Evolutionary conservation across 352 stramenopile genomes (phyloP).

Genomic region (Phytophthora crassamura): DNA sequence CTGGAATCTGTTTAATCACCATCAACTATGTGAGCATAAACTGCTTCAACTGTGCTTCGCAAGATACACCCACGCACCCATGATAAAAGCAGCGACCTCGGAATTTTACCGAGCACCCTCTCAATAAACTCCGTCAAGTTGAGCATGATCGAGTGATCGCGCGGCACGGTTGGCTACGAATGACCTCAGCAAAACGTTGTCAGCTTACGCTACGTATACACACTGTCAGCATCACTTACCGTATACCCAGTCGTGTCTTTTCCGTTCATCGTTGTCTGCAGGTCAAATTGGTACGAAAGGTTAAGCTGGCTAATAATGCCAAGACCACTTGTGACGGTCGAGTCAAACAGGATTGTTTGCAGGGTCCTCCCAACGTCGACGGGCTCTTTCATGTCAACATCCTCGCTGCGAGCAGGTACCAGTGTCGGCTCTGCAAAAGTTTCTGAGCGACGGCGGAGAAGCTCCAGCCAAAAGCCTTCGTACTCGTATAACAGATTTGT

Average conservation of each 20-base stretch:
- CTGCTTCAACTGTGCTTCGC: constrained; percentile 6
- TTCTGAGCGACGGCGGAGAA: constrained; percentile 39
- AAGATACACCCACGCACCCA: constrained; percentile 53
- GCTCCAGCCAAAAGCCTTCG: constrained; percentile 71
- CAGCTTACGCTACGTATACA: background rate
- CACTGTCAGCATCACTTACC: constrained; percentile 39
- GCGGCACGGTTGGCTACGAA: constrained; percentile 60
- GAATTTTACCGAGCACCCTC: constrained; percentile 49
- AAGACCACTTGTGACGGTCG: constrained; percentile 53
- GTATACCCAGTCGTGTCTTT: constrained; percentile 59
- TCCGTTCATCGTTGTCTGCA: constrained; percentile 45
- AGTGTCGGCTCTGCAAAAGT: constrained; percentile 2
- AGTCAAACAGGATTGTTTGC: constrained; percentile 55
- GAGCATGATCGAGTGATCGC: constrained; percentile 84
- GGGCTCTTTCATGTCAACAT: constrained; percentile 36
- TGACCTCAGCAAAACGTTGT: constrained; percentile 7
- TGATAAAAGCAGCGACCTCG: constrained; percentile 29
- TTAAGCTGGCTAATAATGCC: constrained; percentile 63
- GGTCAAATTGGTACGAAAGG: constrained; percentile 73
- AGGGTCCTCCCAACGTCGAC: constrained; percentile 22
- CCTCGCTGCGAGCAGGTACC: constrained; percentile 7
- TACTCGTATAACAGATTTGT: constrained; percentile 83
- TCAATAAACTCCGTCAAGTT: constrained; percentile 84
- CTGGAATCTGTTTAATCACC: constrained; percentile 34
- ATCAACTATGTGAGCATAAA: background rate